Percentiles rank a stretch among this genome's conserved stretches.
Evolutionary conservation across 305 asterid genomes (phyloP).

Genomic region (Nicotiana rustica): DNA sequence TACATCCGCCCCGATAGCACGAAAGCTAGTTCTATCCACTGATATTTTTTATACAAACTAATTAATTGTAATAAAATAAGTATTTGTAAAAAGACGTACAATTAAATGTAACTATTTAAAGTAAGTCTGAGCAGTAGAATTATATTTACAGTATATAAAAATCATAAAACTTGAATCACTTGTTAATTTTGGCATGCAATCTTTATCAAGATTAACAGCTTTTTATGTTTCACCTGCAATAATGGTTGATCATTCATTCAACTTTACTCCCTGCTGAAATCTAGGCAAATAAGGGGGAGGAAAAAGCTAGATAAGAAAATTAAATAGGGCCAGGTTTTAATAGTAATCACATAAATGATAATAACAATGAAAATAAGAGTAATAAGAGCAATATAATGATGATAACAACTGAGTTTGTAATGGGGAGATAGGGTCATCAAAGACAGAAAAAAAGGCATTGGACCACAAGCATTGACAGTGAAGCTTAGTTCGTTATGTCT

Average conservation of each 20-base stretch:
- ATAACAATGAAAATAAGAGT: conserved; percentile 24
- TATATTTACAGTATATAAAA: no score
- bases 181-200: neutral
- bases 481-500: conserved; percentile 8
- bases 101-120: neutral
- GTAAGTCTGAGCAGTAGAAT: no score
- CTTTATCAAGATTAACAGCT: neutral
- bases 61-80: no score
- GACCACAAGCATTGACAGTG: conserved; percentile 31
- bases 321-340: neutral
- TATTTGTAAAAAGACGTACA: neutral
- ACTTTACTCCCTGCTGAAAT: conserved; percentile 26
- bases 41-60: no score
- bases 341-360: conserved; percentile 28
- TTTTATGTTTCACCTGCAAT: neutral
- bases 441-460: conserved; percentile 8
- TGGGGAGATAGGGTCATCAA: neutral
- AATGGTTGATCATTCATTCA: conserved; percentile 26
- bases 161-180: neutral
- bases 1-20: no score
- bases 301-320: neutral
- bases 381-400: conserved; percentile 18
- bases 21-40: no score
- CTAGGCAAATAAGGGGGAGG: conserved; percentile 8
- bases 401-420: neutral